Conservation (phyloP, 2,329 filamentous ascomycete genomes). For the Rhinocladiella similis region DNA sequence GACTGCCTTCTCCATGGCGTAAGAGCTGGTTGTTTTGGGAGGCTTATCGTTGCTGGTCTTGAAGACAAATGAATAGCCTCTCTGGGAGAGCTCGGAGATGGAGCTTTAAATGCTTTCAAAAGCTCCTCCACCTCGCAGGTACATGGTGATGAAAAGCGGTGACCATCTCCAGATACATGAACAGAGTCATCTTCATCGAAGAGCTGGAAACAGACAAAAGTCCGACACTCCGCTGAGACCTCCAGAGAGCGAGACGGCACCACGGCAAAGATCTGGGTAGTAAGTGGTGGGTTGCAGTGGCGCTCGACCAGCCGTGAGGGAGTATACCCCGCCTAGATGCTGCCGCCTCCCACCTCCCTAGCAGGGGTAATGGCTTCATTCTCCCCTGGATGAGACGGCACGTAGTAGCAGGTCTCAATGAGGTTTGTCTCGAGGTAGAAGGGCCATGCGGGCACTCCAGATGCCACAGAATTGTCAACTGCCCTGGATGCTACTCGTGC, state of each 20-base stretch:
- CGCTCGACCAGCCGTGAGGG: background rate
- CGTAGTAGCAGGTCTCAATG: too few relatives aligned
- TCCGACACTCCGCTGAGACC: background rate
- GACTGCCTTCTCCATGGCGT: slow-evolving; percentile 11
- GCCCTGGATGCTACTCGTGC: too few relatives aligned
- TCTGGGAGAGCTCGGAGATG: too few relatives aligned
- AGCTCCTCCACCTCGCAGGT: background rate
- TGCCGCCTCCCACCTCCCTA: too few relatives aligned
- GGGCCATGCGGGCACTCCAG: too few relatives aligned
- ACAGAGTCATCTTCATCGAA: background rate
- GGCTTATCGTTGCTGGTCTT: too few relatives aligned
- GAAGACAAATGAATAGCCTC: too few relatives aligned
- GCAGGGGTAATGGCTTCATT: background rate
- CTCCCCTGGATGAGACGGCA: background rate
- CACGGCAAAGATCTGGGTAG: too few relatives aligned
- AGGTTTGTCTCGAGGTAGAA: too few relatives aligned
- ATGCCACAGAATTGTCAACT: too few relatives aligned
- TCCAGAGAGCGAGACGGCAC: background rate
- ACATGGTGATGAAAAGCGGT: background rate
- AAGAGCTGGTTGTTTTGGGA: background rate
- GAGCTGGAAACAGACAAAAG: background rate
- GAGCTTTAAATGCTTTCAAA: background rate
- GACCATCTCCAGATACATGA: background rate
- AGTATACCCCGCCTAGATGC: background rate
- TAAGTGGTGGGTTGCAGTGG: slow-evolving; percentile 4